Base-by-base conservation (phyloP, 352 stramenopile species). In the Globisporangium carolinianum region DNA sequence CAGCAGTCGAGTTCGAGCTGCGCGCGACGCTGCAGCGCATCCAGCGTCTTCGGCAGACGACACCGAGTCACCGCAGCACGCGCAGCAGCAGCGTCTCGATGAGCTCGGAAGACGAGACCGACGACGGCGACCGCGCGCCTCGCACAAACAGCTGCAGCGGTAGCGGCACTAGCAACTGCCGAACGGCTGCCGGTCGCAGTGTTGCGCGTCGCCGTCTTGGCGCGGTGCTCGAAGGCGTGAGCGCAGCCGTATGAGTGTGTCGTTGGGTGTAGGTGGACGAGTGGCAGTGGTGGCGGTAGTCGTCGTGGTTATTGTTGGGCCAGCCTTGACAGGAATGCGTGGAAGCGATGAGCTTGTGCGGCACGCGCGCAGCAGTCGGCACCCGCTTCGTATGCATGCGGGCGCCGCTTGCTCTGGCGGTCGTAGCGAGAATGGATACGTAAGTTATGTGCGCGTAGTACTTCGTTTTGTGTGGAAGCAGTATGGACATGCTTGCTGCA, bases 1-100 rank as follows among this genome's bases (percentile, higher is more conserved):
- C 76, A 11, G 58, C 70, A 45, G 67, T 92, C 1, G 83, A 89
- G 49, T 51, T 53, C 10, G 75, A 89, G 58, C 65, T 92, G 9
- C 67, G 73, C 15, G 59, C 72, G 54, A 83, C 80, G 42, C 70
- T 92, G 0, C 65, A 77, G 52, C 64, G 67, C 18, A 77, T 90
- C 55, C 74, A 82, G 45, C 62, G 75, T 45, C 61, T 75, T 6
- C 76, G 73, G 24, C 24, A 32, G 24, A 32, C 24, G 24, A 32
- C 24, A 32, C 24, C 53, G 36, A 48, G 39, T 45, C 41, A 12
- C 38, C 38, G 38, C 38, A 58, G 39, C 24, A 32, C 9, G n/a
- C 42, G 32, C 10, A 42, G 36, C 38, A 12, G 24, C 32, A 53
- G 7, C 36, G 24, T 53, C 48, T 7, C 51, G 36, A 53, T 7